These are phyloP conservation scores for Artemisia argyi DNA, from an alignment of 129 eudicot species.

Conservation along the genomic window DNA sequence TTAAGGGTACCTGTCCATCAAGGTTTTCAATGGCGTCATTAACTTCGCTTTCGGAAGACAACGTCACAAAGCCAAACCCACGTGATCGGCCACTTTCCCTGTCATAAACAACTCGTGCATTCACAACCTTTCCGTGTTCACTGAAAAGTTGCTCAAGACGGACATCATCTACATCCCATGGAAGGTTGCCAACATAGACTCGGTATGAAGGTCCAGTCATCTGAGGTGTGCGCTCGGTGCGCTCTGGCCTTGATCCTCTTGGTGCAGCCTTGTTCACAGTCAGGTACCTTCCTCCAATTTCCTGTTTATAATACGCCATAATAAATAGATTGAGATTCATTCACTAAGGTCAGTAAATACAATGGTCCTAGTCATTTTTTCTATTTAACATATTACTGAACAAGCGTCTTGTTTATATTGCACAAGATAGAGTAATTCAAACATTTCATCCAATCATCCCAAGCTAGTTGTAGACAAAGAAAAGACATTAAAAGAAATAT, in stretches of 20 bases:
- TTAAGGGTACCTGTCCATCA: slow-evolving; percentile 71
- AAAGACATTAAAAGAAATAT: too few relatives aligned
- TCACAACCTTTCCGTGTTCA: slow-evolving; percentile 69
- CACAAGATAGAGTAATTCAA: too few relatives aligned
- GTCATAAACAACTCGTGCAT: slow-evolving; percentile 74
- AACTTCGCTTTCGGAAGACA: slow-evolving; percentile 70
- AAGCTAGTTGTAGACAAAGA: too few relatives aligned
- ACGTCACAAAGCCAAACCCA: slow-evolving; percentile 86
- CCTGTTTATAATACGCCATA: slow-evolving; percentile 39
- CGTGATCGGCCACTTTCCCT: slow-evolving; percentile 81
- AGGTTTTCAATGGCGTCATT: slow-evolving; percentile 77
- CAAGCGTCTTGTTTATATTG: too few relatives aligned
- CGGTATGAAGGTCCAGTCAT: slow-evolving; percentile 48
- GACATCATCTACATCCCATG: slow-evolving; percentile 75
- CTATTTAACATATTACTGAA: too few relatives aligned
- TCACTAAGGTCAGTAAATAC: not conserved
- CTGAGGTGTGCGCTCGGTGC: slow-evolving; percentile 52
- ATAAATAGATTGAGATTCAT: not conserved
- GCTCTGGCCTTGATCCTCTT: slow-evolving; percentile 70
- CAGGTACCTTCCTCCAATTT: slow-evolving; percentile 57
- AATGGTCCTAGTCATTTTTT: not conserved
- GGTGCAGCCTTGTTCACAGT: slow-evolving; percentile 93
- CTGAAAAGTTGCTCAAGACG: slow-evolving; percentile 81
- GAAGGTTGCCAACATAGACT: slow-evolving; percentile 80
- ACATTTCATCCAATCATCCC: too few relatives aligned